Evolutionary conservation across 371 early-diverging fungal genomes (phyloP).

Genomic region (Coelomomyces lativittatus): DNA sequence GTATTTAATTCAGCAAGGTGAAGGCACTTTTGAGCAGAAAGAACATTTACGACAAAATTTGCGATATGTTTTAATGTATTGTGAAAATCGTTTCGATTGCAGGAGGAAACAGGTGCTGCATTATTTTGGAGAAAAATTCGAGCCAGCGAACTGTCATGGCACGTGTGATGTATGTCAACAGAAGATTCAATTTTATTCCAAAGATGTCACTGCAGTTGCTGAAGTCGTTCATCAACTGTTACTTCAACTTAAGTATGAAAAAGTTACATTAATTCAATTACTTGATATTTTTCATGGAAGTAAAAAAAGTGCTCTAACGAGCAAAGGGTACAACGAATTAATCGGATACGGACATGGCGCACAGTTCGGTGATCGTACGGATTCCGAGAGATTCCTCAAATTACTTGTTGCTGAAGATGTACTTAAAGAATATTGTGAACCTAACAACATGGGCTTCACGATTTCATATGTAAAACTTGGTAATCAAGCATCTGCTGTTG

Average conservation of each 20-base stretch:
- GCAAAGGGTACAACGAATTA: slow-evolving; percentile 23
- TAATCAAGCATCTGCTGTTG: too few species aligned
- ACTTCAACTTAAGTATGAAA: slow-evolving; percentile 11
- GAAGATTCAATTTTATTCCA: background rate
- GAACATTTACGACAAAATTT: slow-evolving; percentile 69
- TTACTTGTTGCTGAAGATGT: slow-evolving; percentile 36
- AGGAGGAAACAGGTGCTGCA: slow-evolving; percentile 73
- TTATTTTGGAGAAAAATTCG: slow-evolving; percentile 90
- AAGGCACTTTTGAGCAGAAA: slow-evolving; percentile 66
- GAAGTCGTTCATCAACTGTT: too few species aligned
- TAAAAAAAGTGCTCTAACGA: slow-evolving; percentile 27
- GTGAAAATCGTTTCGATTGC: slow-evolving; percentile 87
- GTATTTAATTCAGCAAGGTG: slow-evolving; percentile 69
- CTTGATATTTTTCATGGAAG: slow-evolving; percentile 65
- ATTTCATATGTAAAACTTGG: slow-evolving; percentile 10
- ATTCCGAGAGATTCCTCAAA: slow-evolving; percentile 49
- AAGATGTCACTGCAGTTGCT: slow-evolving; percentile 16
- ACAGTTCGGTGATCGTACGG: slow-evolving; percentile 20
- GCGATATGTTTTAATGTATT: slow-evolving; percentile 71
- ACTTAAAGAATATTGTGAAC: slow-evolving; percentile 21
- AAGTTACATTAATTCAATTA: slow-evolving; percentile 53
- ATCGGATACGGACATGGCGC: slow-evolving; percentile 43
- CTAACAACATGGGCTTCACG: slow-evolving; percentile 12
- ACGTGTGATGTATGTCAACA: slow-evolving; percentile 90
- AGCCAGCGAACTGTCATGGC: slow-evolving; percentile 41